Percentiles rank a stretch among this genome's conserved stretches.
Evolutionary conservation across 1,284 basidiomycete species (phyloP).

Genomic region (Apiotrichum porosum): DNA sequence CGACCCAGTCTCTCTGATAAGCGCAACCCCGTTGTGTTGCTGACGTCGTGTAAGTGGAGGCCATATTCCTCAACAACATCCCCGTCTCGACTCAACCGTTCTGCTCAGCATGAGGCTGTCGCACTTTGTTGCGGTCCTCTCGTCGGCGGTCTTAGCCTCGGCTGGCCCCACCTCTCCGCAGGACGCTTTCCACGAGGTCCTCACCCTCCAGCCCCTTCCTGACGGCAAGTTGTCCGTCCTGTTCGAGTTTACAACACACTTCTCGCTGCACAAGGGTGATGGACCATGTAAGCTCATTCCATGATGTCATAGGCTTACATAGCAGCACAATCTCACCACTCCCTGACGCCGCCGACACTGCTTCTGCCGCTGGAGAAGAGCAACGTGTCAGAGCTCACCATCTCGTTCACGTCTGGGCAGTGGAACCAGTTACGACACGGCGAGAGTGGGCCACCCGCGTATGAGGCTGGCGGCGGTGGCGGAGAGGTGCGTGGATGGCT

Average conservation of each 20-base stretch:
- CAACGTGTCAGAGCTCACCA: conserved; percentile 76
- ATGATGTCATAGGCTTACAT: too few species aligned
- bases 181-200: conserved; percentile 55
- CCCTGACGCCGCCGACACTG: conserved; percentile 74
- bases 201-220: conserved; percentile 66
- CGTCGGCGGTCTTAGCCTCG: background rate
- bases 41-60: too few species aligned
- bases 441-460: conserved; percentile 54
- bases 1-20: too few species aligned
- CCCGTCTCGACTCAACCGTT: background rate
- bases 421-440: conserved; percentile 89
- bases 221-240: conserved; percentile 78
- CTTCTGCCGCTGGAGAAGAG: conserved; percentile 81
- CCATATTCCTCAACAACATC: too few species aligned
- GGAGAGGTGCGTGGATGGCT: conserved; percentile 90
- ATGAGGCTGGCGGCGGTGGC: conserved; percentile 70
- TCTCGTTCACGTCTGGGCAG: conserved; percentile 80
- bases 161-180: background rate
- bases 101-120: conserved; percentile 6
- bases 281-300: background rate
- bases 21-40: too few species aligned
- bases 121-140: conserved; percentile 7
- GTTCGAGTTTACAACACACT: conserved; percentile 74
- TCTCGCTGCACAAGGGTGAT: conserved; percentile 33
- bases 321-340: conserved; percentile 67